Percentiles rank a stretch among this genome's conserved stretches.
These are phyloP conservation scores for Cinnamomum micranthum DNA, from an alignment of 164 flowering plant species.

Conservation along the genomic window DNA sequence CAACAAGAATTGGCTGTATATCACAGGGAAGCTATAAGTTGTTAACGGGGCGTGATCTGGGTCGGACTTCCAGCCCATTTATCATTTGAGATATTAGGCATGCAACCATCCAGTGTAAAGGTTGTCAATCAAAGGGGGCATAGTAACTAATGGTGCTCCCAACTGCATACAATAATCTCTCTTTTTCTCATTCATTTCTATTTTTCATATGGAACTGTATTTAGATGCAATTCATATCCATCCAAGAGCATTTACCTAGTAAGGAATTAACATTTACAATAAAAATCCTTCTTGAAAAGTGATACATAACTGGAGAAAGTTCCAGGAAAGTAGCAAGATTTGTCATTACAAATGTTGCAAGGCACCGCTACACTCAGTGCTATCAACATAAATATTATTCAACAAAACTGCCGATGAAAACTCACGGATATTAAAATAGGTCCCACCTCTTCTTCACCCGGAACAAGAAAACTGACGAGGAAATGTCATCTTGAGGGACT, in stretches of 20 bases:
- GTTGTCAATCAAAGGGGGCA: too few species aligned
- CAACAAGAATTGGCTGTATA: too few species aligned
- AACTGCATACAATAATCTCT: too few species aligned
- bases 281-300: background rate
- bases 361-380: background rate
- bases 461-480: slow-evolving; percentile 61
- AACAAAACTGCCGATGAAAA: background rate
- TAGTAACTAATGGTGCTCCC: too few species aligned
- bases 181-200: background rate
- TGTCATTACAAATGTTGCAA: background rate
- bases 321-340: background rate
- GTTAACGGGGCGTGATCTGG: too few species aligned
- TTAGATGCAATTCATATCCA: background rate
- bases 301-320: background rate
- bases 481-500: slow-evolving; percentile 88
- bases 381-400: background rate
- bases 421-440: slow-evolving; percentile 21
- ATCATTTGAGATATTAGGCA: too few species aligned
- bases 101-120: too few species aligned
- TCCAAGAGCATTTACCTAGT: background rate
- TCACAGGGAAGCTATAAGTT: too few species aligned
- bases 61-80: too few species aligned
- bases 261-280: background rate
- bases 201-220: background rate
- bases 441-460: slow-evolving; percentile 97